These are phyloP conservation scores for Aspergillus pseudotamarii DNA, from an alignment of 2,329 filamentous ascomycete species.

Conservation along the genomic window DNA sequence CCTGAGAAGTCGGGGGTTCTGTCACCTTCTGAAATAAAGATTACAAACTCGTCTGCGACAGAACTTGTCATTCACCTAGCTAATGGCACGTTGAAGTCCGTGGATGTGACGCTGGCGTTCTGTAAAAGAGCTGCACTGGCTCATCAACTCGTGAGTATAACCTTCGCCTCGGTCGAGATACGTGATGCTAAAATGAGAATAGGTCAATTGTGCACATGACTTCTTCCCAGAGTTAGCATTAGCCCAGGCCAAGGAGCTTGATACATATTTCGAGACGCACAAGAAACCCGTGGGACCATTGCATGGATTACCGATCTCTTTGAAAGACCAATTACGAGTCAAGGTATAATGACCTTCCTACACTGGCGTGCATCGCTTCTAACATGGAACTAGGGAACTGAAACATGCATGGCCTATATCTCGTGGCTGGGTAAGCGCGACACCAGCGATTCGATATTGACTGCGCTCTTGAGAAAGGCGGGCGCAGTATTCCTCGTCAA, in stretches of 20 bases:
- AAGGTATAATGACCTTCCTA: neutral
- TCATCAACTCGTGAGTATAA: slow-evolving; percentile 21
- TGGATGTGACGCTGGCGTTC: slow-evolving; percentile 27
- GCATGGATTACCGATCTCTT: neutral
- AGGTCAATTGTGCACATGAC: neutral
- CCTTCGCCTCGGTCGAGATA: neutral
- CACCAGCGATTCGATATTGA: slow-evolving; percentile 14
- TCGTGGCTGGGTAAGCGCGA: neutral
- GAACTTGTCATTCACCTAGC: slow-evolving; percentile 7
- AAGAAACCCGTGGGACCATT: slow-evolving; percentile 4
- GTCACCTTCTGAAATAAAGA: neutral
- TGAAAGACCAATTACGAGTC: slow-evolving; percentile 2
- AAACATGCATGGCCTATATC: neutral
- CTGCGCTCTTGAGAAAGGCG: slow-evolving; percentile 15
- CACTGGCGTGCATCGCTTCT: neutral
- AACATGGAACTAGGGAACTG: neutral
- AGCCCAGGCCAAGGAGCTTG: neutral
- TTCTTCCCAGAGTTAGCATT: slow-evolving; percentile 2
- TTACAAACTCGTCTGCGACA: neutral
- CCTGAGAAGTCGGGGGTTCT: neutral
- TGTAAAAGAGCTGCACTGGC: slow-evolving; percentile 26
- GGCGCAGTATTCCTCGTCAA: slow-evolving; percentile 30
- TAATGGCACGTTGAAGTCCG: slow-evolving; percentile 19
- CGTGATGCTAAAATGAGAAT: neutral
- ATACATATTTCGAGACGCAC: neutral